These are phyloP conservation scores for Aspergillus baeticus DNA, from an alignment of 495 filamentous ascomycete species.

Conservation along the genomic window DNA sequence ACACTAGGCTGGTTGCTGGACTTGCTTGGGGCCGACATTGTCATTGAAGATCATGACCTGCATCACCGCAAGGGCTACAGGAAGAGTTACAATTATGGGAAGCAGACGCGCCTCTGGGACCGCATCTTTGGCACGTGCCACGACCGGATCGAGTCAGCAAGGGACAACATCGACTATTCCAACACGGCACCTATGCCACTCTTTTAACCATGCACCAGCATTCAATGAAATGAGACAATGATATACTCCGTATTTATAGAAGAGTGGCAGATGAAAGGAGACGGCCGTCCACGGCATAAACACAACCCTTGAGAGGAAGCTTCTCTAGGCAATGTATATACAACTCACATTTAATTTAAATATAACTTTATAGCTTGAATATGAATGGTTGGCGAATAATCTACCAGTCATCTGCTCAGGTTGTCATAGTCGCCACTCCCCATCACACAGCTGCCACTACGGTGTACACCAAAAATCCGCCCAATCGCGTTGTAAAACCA, in stretches of 20 bases:
- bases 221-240: not conserved
- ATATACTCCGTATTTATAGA: not conserved
- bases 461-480: not conserved
- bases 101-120: constrained; percentile 45
- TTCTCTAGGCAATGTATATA: too few relatives aligned
- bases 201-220: constrained; percentile 40
- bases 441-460: not conserved
- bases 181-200: constrained; percentile 25
- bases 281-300: too few relatives aligned
- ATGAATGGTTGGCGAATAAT: constrained; percentile 27
- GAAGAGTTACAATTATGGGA: constrained; percentile 46
- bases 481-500: not conserved
- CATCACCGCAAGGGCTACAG: constrained; percentile 46
- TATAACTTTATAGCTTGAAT: constrained; percentile 72
- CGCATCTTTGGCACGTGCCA: constrained; percentile 38
- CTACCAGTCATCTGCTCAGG: too few relatives aligned
- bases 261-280: too few relatives aligned
- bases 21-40: constrained; percentile 35
- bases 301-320: too few relatives aligned
- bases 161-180: constrained; percentile 38
- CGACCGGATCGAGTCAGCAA: constrained; percentile 34
- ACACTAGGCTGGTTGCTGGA: constrained; percentile 38
- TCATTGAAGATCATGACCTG: constrained; percentile 45
- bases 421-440: not conserved
- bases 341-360: constrained; percentile 26